Evolutionary conservation across 2,329 filamentous ascomycete genomes (phyloP).

Genomic region (Calonectria naviculata): DNA sequence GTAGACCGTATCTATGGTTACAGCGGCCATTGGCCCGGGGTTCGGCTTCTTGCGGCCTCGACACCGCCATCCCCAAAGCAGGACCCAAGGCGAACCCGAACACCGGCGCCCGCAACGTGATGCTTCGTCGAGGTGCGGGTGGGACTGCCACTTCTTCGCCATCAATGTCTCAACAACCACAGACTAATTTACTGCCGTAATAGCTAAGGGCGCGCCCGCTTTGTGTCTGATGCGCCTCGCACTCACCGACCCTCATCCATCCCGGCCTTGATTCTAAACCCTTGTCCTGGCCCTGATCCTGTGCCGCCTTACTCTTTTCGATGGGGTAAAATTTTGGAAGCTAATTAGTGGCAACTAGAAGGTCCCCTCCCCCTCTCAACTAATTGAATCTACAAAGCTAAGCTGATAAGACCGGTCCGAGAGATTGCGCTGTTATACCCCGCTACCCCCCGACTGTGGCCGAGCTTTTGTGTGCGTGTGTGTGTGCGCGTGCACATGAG

Average conservation of each 20-base stretch:
- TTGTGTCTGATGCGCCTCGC: not conserved
- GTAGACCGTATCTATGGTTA: not conserved
- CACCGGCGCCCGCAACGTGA: not conserved
- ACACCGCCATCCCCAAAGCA: not conserved
- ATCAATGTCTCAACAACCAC: not conserved
- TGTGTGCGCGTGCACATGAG: not conserved
- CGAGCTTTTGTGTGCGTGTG: not conserved
- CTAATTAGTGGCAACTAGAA: not conserved
- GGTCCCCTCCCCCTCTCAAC: not conserved
- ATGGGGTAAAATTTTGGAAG: conserved; percentile 4
- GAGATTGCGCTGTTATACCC: not conserved
- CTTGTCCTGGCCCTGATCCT: not conserved
- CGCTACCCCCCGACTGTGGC: not conserved
- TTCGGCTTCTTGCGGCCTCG: not conserved
- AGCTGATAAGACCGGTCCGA: conserved; percentile 2
- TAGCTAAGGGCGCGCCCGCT: not conserved
- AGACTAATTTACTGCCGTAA: conserved; percentile 2
- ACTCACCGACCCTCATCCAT: conserved; percentile 3
- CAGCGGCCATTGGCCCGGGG: not conserved
- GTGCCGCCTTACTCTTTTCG: not conserved
- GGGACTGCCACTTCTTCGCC: not conserved
- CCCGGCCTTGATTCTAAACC: not conserved
- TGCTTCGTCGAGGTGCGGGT: not conserved
- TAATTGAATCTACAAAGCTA: not conserved
- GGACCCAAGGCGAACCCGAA: not conserved